These are phyloP conservation scores for Gaeumannomyces tritici DNA, from an alignment of 2,329 filamentous ascomycete species.

Conservation along the genomic window DNA sequence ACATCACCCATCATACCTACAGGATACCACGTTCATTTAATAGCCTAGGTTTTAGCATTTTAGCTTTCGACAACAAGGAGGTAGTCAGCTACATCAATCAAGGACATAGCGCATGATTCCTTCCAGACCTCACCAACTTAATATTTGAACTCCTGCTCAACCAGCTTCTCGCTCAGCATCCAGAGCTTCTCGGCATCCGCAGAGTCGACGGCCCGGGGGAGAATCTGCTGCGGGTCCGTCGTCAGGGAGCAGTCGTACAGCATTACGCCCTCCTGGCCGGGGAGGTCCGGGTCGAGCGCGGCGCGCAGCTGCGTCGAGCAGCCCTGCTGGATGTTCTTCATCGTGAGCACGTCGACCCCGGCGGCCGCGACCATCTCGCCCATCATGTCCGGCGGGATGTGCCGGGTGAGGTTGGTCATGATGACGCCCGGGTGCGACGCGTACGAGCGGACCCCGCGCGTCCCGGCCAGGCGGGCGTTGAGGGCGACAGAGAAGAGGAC, in stretches of 20 bases:
- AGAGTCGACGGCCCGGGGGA: slow-evolving; percentile 10
- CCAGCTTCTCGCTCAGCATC: slow-evolving; percentile 34
- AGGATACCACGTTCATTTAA: background rate
- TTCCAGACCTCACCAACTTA: background rate
- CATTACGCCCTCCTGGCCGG: slow-evolving; percentile 10
- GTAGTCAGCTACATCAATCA: no score
- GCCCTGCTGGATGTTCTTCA: slow-evolving; percentile 10
- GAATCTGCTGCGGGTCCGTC: slow-evolving; percentile 7
- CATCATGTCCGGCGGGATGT: slow-evolving; percentile 1
- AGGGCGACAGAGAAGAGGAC: slow-evolving; percentile 32
- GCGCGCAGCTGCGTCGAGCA: slow-evolving; percentile 23
- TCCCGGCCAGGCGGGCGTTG: background rate
- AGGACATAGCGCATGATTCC: background rate
- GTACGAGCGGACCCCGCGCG: background rate
- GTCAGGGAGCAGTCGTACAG: slow-evolving; percentile 18
- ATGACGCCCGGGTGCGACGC: slow-evolving; percentile 9
- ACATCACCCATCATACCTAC: no score
- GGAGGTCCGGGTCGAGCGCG: slow-evolving; percentile 24
- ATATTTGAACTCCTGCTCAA: slow-evolving; percentile 26
- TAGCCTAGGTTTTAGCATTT: background rate
- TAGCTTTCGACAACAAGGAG: background rate
- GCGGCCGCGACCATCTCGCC: background rate
- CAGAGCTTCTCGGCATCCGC: slow-evolving; percentile 30
- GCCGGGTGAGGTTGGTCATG: slow-evolving; percentile 4
- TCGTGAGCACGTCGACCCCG: slow-evolving; percentile 4